Base-by-base conservation (phyloP, 805 yeast genomes). In the Scheffersomyces lignosus region DNA sequence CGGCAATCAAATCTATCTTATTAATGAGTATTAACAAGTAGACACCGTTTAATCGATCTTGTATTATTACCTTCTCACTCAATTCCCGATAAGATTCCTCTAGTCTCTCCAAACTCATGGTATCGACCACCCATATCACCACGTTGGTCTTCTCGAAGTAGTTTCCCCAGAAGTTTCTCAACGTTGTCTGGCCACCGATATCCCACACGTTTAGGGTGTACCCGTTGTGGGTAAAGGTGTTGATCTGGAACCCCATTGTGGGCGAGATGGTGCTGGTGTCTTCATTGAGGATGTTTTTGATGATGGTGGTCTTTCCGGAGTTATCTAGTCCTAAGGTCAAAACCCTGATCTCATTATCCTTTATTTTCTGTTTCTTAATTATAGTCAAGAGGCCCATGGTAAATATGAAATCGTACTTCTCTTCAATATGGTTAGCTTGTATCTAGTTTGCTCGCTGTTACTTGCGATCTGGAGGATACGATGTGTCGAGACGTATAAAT, bases 271-370 rank as follows among this genome's bases (percentile, higher is more conserved):
- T 66, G 5, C 56, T 49, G 5, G 74, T 69, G 40, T 79, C 78
- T 45, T 72, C 65, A 17, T 68, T 44, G 61, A 83, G 66, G 12
- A 87, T 53, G 14, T 67, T 54, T 40, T 80, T 80, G 15, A 89
- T 82, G 2, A 91, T 75, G 0, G 96, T 86, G 2, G 96, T 85
- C 58, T 90, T 90, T 2, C 98, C 98, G 0, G 96, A 77, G 58
- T 87, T 88, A 55, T 90, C 98, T 3, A 90, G 74, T 0, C 98
- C 98, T 9, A 90, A 72, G 39, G 87, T 70, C 15, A 91, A 66
- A 17, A 88, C 73, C 15, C 96, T 66, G 23, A 86, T 62, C 57
- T 89, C 96, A 37, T 71, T 70, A 47, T 87, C 96, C 57, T 87
- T 88, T 27, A 77, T 67, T 62, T 87, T 83, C 54, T 87, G 96